A percentile compares a stretch with the other conserved stretches of the same genome.
Evolutionary conservation across 257 asterid genomes (phyloP).

Genomic region (Penstemon davidsonii): DNA sequence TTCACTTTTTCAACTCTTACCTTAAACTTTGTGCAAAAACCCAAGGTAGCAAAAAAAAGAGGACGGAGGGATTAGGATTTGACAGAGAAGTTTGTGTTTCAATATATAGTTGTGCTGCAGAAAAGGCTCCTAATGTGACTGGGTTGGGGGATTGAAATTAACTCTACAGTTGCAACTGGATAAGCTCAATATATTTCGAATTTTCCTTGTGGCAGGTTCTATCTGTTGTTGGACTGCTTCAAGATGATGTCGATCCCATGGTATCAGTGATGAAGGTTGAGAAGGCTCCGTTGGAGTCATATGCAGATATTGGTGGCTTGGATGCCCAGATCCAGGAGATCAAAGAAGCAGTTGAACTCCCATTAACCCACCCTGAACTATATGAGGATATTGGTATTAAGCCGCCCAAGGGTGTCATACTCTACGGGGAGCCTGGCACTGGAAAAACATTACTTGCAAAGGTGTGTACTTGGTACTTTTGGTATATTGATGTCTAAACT

Average conservation of each 20-base stretch:
- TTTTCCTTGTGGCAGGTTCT: constrained; percentile 59
- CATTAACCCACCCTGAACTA: constrained; percentile 46
- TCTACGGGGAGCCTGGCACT: constrained; percentile 96
- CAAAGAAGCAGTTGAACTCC: constrained; percentile 41
- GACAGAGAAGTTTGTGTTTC: not conserved
- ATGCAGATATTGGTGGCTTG: constrained; percentile 44
- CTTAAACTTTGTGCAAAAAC: no score
- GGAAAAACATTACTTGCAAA: constrained; percentile 93
- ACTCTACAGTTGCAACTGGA: not conserved
- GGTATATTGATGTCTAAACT: not conserved
- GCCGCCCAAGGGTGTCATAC: constrained; percentile 92
- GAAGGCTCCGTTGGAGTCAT: constrained; percentile 95
- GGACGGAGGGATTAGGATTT: not conserved
- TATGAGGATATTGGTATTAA: constrained; percentile 77
- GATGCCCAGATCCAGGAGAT: constrained; percentile 35
- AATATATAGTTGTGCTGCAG: not conserved
- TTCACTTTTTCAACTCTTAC: no score
- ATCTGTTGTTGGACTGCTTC: constrained; percentile 93
- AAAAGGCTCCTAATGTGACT: constrained; percentile 10
- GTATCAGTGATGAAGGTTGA: constrained; percentile 99
- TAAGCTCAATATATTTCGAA: no score
- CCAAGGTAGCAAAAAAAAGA: not conserved
- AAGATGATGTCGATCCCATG: constrained; percentile 95
- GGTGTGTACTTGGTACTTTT: constrained; percentile 40
- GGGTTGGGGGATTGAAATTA: constrained; percentile 7